These are phyloP conservation scores for Geotrichum ghanense DNA, from an alignment of 805 yeast species.

Conservation along the genomic window DNA sequence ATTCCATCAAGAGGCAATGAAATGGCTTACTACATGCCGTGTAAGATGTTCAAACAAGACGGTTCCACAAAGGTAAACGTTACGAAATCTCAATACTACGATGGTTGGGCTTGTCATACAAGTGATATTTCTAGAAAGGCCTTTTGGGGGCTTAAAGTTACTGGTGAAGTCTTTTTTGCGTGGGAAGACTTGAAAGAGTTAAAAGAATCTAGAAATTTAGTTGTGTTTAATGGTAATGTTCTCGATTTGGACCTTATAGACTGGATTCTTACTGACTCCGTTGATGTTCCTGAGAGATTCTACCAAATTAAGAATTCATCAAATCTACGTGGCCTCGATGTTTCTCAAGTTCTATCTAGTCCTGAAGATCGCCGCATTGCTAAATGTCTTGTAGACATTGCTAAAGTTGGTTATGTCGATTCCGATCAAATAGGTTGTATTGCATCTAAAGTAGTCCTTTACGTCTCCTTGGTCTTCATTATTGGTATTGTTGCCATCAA, in stretches of 20 bases:
- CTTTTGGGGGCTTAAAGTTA: slow-evolving; percentile 47
- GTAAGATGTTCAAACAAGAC: slow-evolving; percentile 57
- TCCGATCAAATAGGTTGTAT: slow-evolving; percentile 88
- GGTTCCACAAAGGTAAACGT: slow-evolving; percentile 61
- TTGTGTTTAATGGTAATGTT: slow-evolving; percentile 84
- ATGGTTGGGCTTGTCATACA: slow-evolving; percentile 91
- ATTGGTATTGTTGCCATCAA: slow-evolving; percentile 67
- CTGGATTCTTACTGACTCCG: slow-evolving; percentile 62
- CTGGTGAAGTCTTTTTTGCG: slow-evolving; percentile 73
- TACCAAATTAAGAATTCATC: slow-evolving; percentile 46
- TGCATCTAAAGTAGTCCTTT: slow-evolving; percentile 75
- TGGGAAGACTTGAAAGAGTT: slow-evolving; percentile 73
- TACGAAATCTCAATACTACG: slow-evolving; percentile 49
- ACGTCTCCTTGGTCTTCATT: slow-evolving; percentile 73
- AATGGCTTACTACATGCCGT: slow-evolving; percentile 95
- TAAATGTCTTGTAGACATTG: slow-evolving; percentile 71
- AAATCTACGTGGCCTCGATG: slow-evolving; percentile 62
- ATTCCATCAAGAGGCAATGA: slow-evolving; percentile 56
- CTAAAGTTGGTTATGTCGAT: slow-evolving; percentile 83
- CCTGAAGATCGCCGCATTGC: slow-evolving; percentile 62
- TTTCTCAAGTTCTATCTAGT: slow-evolving; percentile 60
- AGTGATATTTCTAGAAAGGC: slow-evolving; percentile 54
- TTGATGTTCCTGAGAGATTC: slow-evolving; percentile 64
- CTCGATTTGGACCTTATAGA: slow-evolving; percentile 66
- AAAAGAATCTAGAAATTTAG: slow-evolving; percentile 53